Evolutionary conservation across 495 filamentous ascomycete genomes (phyloP), one percentile per base, ranked within the genome.

Genomic region (Penicillium atrosanguineum): DNA sequence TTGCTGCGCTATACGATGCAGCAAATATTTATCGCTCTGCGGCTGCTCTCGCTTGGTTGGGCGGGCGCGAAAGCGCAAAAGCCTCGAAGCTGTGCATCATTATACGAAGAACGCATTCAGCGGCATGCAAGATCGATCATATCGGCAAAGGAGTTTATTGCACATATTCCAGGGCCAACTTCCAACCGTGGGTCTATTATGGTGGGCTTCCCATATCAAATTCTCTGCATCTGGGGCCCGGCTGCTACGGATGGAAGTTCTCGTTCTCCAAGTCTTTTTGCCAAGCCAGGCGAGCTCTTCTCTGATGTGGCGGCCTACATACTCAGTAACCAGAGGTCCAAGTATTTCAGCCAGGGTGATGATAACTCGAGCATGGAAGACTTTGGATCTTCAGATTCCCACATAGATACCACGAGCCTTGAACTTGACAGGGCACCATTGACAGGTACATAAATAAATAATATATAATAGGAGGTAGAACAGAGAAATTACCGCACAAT

Each of bases 61-160:
- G 1, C 46, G n/a, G 23, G 5, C 23, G 23, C 23, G 23, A 23
- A 23, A 23, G 23, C 2, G 23, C 23, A 23, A 23, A 23, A 23
- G 23, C 23, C 23, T 23, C 23, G 23, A 23, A 23, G 23, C 23
- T 42, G n/a, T 37, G 50, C 46, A 2, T 20, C 37, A 29, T 19
- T 49, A 7, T 54, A 59, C 42, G 56, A 59, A 40, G 26, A 53
- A 23, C 51, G 56, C 23, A 50, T 50, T 3, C 56, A 54, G 36
- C 23, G 15, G 28, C 56, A 59, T 41, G 34, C 25, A 3, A 6
- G 46, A 15, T 53, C 56, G 6, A 54, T 53, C 1, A 25, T 49
- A 15, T 59, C 46, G 15, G 50, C 56, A 12, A 50, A 41, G 25
- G 20, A 41, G 3, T 59, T 53, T 12, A 42, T 59, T 7, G 26